Base-by-base conservation (phyloP, 257 asterid species). In the Cinchona pubescens region DNA sequence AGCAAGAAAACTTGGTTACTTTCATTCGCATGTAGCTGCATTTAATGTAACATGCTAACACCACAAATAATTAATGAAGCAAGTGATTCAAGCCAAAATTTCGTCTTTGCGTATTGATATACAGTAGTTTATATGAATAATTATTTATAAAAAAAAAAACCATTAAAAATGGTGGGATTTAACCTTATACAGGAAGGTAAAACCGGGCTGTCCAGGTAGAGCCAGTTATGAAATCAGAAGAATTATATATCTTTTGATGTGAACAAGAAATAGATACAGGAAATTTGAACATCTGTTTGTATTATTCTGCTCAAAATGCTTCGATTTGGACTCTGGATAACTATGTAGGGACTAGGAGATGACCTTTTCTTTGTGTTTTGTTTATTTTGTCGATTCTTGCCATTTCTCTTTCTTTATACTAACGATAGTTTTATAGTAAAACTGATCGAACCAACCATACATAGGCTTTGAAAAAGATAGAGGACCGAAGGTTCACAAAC, bases 331-430 rank as follows among this genome's bases (percentile, higher is more conserved):
- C n/a, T n/a, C n/a, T n/a, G n/a, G n/a, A n/a, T 48, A 3, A 16
- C 49, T 13, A 1, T 45, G 8, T 45, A 45, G 14, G n/a, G n/a
- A n/a, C n/a, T n/a, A n/a, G 14, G 49, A 65, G 25, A 65, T 42
- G n/a, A n/a, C 55, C 14, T 72, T 23, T 55, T 72, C 51, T 55
- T 19, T 35, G 56, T 72, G 53, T 72, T 19, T 42, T 64, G 45
- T 64, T 64, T 34, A 46, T 40, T 37, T 64, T 64, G 69, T 35
- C 42, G 7, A 34, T 16, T 64, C 18, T 59, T 27, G 15, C 34
- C 34, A 27, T n/a, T 64, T 64, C n/a, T 21, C 13, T 62, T 5
- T 16, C 43, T 5, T 34, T 4, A 32, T 3, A 13, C 51, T 4
- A 19, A 2, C 19, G n/a, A n/a, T n/a, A n/a, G n/a, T n/a, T n/a